Conservation (phyloP, 1,284 basidiomycete species). For the Trametes pubescens region DNA sequence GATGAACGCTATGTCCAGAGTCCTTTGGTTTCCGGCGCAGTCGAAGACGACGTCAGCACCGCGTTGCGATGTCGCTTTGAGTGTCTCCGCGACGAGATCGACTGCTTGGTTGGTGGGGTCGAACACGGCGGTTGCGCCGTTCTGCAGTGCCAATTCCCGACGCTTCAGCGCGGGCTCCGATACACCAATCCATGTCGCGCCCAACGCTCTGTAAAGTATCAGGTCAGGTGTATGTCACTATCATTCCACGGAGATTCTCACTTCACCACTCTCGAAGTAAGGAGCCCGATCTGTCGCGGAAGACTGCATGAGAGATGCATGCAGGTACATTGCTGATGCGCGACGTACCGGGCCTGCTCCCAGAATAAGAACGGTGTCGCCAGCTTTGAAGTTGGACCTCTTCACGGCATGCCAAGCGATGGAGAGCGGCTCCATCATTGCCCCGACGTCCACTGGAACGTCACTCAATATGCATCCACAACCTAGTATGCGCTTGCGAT, state of each 20-base stretch:
- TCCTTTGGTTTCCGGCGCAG: constrained; percentile 37
- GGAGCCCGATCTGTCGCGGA: constrained; percentile 23
- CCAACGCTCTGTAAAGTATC: neutral
- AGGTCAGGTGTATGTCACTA: neutral
- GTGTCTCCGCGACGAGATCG: neutral
- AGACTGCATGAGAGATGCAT: no score
- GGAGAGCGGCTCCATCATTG: constrained; percentile 44
- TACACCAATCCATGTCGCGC: constrained; percentile 32
- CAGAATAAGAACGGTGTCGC: constrained; percentile 40
- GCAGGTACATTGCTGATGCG: no score
- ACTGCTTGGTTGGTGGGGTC: constrained; percentile 23
- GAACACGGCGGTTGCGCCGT: constrained; percentile 36
- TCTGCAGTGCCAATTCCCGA: constrained; percentile 32
- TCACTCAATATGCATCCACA: neutral
- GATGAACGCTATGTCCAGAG: constrained; percentile 36
- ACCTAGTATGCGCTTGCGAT: no score
- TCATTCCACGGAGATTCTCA: neutral
- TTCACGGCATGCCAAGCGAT: constrained; percentile 46
- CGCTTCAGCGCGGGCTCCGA: constrained; percentile 40
- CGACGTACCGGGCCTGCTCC: constrained; percentile 43
- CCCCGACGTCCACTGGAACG: constrained; percentile 38
- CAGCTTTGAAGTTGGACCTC: constrained; percentile 37
- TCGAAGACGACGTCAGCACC: constrained; percentile 9
- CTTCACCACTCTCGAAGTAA: constrained; percentile 18
- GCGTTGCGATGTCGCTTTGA: neutral